Percentiles rank a stretch among this genome's conserved stretches.
Evolutionary conservation across 805 yeast genomes (phyloP).

Genomic region (Lipomyces lipofer): DNA sequence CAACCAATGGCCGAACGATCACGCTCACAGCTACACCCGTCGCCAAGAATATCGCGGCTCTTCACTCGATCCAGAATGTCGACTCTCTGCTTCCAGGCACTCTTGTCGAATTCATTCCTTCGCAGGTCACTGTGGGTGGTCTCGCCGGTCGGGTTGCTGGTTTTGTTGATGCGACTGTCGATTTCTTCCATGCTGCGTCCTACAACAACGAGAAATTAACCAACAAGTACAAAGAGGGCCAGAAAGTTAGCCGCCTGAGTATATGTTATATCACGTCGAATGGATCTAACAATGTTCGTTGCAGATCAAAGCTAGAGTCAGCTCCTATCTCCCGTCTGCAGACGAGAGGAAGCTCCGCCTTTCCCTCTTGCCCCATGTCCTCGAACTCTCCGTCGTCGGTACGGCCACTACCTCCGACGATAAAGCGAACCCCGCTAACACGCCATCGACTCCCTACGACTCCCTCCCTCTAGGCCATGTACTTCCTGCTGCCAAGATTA

Average conservation of each 20-base stretch:
- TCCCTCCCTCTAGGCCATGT: slow-evolving; percentile 79
- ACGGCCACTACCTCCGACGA: not conserved
- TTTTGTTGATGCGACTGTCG: slow-evolving; percentile 64
- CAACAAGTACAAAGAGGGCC: slow-evolving; percentile 67
- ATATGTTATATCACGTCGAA: slow-evolving; percentile 23
- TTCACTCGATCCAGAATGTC: slow-evolving; percentile 46
- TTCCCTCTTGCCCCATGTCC: slow-evolving; percentile 60
- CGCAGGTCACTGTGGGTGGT: slow-evolving; percentile 62
- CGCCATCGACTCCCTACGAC: slow-evolving; percentile 48
- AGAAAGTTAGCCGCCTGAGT: no score
- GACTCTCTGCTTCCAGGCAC: slow-evolving; percentile 88
- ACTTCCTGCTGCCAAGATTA: slow-evolving; percentile 57
- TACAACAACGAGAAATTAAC: slow-evolving; percentile 50
- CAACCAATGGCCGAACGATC: slow-evolving; percentile 55
- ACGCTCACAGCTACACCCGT: slow-evolving; percentile 52
- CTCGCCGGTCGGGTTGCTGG: slow-evolving; percentile 66
- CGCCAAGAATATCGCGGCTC: slow-evolving; percentile 57
- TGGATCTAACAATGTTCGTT: no score
- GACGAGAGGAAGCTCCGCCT: slow-evolving; percentile 56
- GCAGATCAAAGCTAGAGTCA: slow-evolving; percentile 27
- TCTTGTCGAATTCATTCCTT: slow-evolving; percentile 68
- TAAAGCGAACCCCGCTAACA: not conserved
- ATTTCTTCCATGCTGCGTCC: slow-evolving; percentile 61
- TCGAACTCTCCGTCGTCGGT: slow-evolving; percentile 40
- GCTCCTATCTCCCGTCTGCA: slow-evolving; percentile 24